Base-by-base conservation (phyloP, 2,329 filamentous ascomycete genomes). In the Diaporthe sp. region DNA sequence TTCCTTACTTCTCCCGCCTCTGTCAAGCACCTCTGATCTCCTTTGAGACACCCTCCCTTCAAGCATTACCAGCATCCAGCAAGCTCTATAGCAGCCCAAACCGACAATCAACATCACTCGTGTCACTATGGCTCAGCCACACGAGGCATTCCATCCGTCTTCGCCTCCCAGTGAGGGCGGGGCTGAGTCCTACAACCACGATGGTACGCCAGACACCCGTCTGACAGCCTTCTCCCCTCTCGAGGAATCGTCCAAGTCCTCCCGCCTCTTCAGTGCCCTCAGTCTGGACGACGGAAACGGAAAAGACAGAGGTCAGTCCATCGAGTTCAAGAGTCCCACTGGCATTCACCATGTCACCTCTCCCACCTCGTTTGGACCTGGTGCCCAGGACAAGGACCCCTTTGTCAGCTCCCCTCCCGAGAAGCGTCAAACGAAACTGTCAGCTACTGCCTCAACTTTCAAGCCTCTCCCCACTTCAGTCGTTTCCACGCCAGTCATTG, bases 151-250 rank as follows among this genome's bases (percentile, higher is more conserved):
- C 78, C 85, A 85, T 77, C 83, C 85, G 8, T 81, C 86, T 42
- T 90, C 89, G 4, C 88, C 89, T 58, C 85, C 83, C 73, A 90
- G 89, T 0, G 88, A 88, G 2, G 88, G 86, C 59, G 86, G 84
- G 27, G 86, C 85, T 42, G 89, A 90, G 69, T 92, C 91, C 15
- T 88, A 86, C 79, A 88, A 90, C 39, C 78, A 82, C 59, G 81
- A 82, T 77, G 89, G 88, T 22, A 94, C 92, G 8, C 92, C 92
- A 0, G 91, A 92, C 74, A 93, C 92, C 10, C 89, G 88, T 66
- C 77, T 92, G 55, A 92, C 91, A 7, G 84, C 88, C 8, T 93
- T 93, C 79, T 93, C 92, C 5, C 91, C 92, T 0, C 88, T 90
- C 22, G 89, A 90, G 53, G 82, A 82, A 69, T 86, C 87, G 19